Evolutionary conservation across 1,284 basidiomycete species (phyloP).

Genomic region (Ganoderma lucidum): DNA sequence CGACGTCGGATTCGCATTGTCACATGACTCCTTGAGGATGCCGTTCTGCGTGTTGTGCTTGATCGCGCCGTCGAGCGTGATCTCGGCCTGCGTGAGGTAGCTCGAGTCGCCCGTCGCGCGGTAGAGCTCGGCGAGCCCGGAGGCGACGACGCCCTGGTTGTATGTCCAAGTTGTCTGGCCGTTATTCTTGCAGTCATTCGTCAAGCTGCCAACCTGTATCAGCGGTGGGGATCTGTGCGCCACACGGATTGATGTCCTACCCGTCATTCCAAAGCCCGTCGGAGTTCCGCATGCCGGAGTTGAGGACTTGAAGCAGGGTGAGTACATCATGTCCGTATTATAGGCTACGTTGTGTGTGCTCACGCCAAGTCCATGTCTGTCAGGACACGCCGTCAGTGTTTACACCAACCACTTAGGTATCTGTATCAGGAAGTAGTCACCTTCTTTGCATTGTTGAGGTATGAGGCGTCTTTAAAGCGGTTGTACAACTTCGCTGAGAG

Average conservation of each 20-base stretch:
- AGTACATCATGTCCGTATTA: not conserved
- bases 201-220: slow-evolving; percentile 8
- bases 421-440: slow-evolving; percentile 32
- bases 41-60: slow-evolving; percentile 46
- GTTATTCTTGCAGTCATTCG: slow-evolving; percentile 52
- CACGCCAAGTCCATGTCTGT: slow-evolving; percentile 57
- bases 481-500: slow-evolving; percentile 56
- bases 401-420: no score
- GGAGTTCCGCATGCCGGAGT: slow-evolving; percentile 58
- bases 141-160: slow-evolving; percentile 62
- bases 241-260: not conserved
- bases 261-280: slow-evolving; percentile 61
- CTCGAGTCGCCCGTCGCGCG: slow-evolving; percentile 48
- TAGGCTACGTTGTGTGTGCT: slow-evolving; percentile 28
- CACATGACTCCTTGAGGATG: slow-evolving; percentile 61
- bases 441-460: slow-evolving; percentile 56
- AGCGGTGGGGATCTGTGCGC: not conserved
- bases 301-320: slow-evolving; percentile 44
- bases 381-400: not conserved
- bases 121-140: slow-evolving; percentile 55
- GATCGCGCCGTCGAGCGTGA: slow-evolving; percentile 60
- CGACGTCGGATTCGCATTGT: slow-evolving; percentile 46
- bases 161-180: slow-evolving; percentile 64
- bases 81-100: slow-evolving; percentile 55
- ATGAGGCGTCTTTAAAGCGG: slow-evolving; percentile 45